phyloP scores from a whole-genome alignment of 805 yeast species.

The Yarrowia bubula region DNA sequence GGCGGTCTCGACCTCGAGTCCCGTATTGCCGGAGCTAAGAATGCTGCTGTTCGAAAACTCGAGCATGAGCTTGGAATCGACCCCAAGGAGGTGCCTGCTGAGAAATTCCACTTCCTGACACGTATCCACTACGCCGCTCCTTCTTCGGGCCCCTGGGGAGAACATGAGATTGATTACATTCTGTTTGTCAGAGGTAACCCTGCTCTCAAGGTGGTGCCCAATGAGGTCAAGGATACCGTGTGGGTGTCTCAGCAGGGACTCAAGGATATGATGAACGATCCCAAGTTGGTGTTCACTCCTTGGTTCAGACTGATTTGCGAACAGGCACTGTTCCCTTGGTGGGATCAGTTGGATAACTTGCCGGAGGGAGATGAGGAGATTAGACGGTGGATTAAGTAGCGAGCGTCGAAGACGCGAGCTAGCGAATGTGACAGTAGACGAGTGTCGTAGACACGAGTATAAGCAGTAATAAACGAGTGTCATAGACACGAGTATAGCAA shows the following conservation, averaged over 20 bases:
- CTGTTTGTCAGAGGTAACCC: conserved; percentile 65
- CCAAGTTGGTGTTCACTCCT: conserved; percentile 78
- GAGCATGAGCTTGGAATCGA: conserved; percentile 91
- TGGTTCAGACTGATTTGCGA: conserved; percentile 98
- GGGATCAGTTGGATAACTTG: conserved; percentile 64
- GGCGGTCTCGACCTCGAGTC: conserved; percentile 55
- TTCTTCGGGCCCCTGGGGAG: conserved; percentile 84
- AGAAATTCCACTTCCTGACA: conserved; percentile 76
- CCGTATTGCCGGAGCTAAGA: conserved; percentile 74
- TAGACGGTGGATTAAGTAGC: conserved; percentile 6
- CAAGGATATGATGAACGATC: conserved; percentile 71
- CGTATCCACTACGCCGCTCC: conserved; percentile 93
- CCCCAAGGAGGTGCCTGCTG: conserved; percentile 49
- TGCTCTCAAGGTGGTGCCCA: conserved; percentile 54
- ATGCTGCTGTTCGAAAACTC: conserved; percentile 88
- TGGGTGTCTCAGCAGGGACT: conserved; percentile 72
- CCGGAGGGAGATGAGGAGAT: conserved; percentile 26
- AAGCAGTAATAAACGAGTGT: no score
- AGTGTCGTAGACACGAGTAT: no score
- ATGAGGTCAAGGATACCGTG: conserved; percentile 79
- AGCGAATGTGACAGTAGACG: no score
- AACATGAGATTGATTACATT: conserved; percentile 95
- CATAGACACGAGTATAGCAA: no score
- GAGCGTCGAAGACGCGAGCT: not conserved
- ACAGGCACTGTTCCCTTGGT: conserved; percentile 87